Percentiles rank a stretch among this genome's conserved stretches.
Conservation (phyloP, 257 asterid genomes). For the Solanum gracilifrons region DNA sequence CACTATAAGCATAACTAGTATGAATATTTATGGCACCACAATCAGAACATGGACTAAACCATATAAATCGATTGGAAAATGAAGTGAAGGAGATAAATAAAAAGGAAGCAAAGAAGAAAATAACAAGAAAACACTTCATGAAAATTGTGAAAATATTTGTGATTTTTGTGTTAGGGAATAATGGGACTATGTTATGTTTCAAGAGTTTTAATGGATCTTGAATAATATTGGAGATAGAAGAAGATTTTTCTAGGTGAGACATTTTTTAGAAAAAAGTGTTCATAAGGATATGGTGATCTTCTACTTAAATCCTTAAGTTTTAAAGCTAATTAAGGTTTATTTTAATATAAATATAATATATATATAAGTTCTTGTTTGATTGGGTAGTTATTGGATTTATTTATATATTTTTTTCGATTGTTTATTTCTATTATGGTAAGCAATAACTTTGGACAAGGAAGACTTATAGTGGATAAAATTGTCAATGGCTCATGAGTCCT, state of each 20-base stretch:
- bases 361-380: neutral
- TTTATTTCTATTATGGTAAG: neutral
- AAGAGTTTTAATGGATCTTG: constrained; percentile 17
- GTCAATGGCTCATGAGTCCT: neutral
- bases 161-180: neutral
- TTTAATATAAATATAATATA: neutral
- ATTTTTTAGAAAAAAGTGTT: neutral
- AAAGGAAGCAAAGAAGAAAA: constrained; percentile 23
- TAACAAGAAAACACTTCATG: constrained; percentile 30
- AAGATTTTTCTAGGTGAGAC: constrained; percentile 3
- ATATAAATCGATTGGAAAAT: constrained; percentile 15
- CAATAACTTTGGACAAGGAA: neutral
- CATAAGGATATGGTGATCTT: neutral
- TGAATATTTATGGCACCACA: neutral
- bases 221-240: neutral
- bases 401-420: neutral
- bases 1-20: neutral
- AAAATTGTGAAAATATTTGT: constrained; percentile 9
- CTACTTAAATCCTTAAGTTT: neutral
- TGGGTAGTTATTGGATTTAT: neutral
- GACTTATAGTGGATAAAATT: neutral
- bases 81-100: constrained; percentile 30
- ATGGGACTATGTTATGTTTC: neutral
- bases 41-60: constrained; percentile 16
- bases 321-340: neutral